Evolutionary conservation across 495 filamentous ascomycete genomes (phyloP), one percentile per base, ranked within the genome.

Genomic region (Penicillium lividum): DNA sequence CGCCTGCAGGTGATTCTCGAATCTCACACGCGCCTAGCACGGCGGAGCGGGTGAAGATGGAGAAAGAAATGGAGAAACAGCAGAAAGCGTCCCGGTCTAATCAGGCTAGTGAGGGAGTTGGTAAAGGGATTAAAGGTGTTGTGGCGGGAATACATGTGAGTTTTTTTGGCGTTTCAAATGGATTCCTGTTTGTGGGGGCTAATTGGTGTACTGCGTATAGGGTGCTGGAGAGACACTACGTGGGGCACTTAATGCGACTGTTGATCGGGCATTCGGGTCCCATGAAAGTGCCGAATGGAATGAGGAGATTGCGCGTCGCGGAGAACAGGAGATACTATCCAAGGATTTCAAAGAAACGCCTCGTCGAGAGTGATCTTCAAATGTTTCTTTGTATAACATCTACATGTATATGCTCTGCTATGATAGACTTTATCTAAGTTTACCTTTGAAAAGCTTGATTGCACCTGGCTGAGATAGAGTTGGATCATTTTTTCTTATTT

Each of bases 151-250:
- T 75, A 54, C 76, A 78, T 63, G 76, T 76, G 63, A 67, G 73
- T 73, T 42, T 8, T 36, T 33, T 33, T 6, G 1, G 31, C 22
- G 22, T 22, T 22, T 22, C 22, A 22, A 22, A 22, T 22, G 22
- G 1, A 22, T 22, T 22, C 22, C 22, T 22, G 22, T 22, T 1
- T 2, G 22, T 2, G 22, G 22, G 13, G 38, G 38, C 38, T 40
- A 40, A 40, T 52, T 7, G 16, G 8, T 42, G 16, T 13, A 50
- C 34, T 31, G 1, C 9, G 22, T 22, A 25, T 54, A 78, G 74
- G 77, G 77, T 7, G 67, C 68, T 22, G 75, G 75, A n/a, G 77
- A 79, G 58, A 70, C 73, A 2, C 63, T 79, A n/a, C 73, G 77
- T n/a, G 77, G 77, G 5, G 66, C 65, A 5, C 27, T 78, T 22